These are phyloP conservation scores for Plasmodium knowlesi DNA, from an alignment of 169 alveolate species.

Conservation along the genomic window DNA sequence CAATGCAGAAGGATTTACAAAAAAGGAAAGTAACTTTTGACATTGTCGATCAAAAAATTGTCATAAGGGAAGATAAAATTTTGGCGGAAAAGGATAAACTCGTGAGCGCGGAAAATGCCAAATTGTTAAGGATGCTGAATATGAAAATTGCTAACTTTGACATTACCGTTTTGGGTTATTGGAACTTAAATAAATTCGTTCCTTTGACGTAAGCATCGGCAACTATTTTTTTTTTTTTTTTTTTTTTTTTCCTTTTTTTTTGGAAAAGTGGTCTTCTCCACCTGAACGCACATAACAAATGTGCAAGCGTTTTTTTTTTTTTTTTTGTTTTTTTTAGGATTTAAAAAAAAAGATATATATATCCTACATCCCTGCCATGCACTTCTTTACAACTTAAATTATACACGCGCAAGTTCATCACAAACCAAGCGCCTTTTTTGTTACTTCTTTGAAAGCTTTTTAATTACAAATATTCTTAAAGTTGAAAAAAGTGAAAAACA, in stretches of 20 bases:
- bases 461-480: not conserved
- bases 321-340: not conserved
- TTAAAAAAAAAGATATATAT: not conserved
- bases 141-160: constrained; percentile 73
- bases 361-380: too few species aligned
- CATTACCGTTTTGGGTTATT: constrained; percentile 65
- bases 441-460: not conserved
- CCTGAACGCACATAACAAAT: not conserved
- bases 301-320: not conserved
- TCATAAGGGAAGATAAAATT: constrained; percentile 54
- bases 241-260: not conserved
- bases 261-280: not conserved
- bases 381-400: not conserved
- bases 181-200: constrained; percentile 37
- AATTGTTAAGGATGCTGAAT: constrained; percentile 74
- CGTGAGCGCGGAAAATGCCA: constrained; percentile 42
- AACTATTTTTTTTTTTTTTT: too few species aligned
- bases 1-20: constrained; percentile 77
- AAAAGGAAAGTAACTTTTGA: constrained; percentile 70
- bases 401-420: not conserved
- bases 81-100: constrained; percentile 72
- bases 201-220: constrained; percentile 21
- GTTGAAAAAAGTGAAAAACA: not conserved
- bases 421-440: not conserved
- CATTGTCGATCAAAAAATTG: constrained; percentile 72